Conservation (phyloP, 2,329 filamentous ascomycete genomes). For the Aspergillus carbonarius region DNA sequence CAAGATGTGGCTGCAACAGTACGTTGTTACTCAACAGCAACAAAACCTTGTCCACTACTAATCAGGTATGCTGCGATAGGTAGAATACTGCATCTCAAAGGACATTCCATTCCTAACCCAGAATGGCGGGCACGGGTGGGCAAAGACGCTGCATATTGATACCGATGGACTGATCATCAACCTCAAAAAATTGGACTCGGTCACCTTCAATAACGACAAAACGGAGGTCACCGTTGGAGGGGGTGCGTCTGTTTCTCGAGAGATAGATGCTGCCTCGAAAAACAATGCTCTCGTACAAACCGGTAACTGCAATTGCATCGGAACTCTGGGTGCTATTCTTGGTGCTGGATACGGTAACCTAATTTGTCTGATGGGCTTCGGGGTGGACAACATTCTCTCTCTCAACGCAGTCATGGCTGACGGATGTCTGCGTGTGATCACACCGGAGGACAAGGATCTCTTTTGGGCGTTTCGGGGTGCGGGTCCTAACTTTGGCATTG, state of each 20-base stretch:
- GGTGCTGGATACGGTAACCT: conserved; percentile 3
- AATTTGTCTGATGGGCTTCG: neutral
- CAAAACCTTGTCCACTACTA: neutral
- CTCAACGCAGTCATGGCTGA: conserved; percentile 5
- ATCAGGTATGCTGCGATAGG: neutral
- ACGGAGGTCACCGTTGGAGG: conserved; percentile 1
- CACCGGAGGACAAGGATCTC: conserved; percentile 4
- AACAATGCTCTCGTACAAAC: conserved; percentile 2
- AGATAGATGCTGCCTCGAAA: neutral
- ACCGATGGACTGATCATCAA: neutral
- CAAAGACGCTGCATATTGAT: neutral
- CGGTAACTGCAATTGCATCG: conserved; percentile 4
- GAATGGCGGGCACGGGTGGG: conserved; percentile 4
- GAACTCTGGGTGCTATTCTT: neutral
- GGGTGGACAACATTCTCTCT: conserved; percentile 2
- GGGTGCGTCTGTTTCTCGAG: neutral
- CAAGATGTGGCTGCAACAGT: conserved; percentile 1
- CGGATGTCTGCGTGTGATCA: neutral
- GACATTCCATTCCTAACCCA: conserved; percentile 7
- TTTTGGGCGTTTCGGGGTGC: conserved; percentile 10
- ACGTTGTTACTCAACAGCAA: neutral
- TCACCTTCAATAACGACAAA: neutral
- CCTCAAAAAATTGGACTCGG: neutral
- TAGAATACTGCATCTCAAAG: conserved; percentile 1
- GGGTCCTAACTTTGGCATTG: conserved; percentile 7